Base-by-base conservation (phyloP, 148 eudicot genomes). In the Persicaria maculosa region DNA sequence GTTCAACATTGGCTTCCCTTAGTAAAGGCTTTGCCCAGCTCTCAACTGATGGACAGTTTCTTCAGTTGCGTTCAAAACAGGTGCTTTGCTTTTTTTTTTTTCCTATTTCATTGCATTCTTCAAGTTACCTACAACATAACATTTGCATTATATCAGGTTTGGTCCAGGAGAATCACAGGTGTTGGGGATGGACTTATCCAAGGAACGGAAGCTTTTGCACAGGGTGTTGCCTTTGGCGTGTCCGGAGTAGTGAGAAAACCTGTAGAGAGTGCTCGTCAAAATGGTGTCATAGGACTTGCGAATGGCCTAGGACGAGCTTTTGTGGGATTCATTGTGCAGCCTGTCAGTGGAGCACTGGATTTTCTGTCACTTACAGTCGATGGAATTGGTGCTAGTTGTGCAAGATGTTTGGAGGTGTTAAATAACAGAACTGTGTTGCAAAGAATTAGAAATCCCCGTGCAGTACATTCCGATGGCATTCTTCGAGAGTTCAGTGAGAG, bases 181-280 rank as follows among this genome's bases (percentile, higher is more conserved):
- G 97, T 96, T 73, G 97, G 99, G 59, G 99, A 96, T 84, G 99
- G 99, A 77, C 47, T 96, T 75, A 85, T 79, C 20, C 97, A 96
- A 86, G 99, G 99, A 85, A 96, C 99, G 47, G 99, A 96, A 85
- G 99, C 99, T 80, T 88, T 96, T 75, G 99, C 99, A 47, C 99
- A 96, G 85, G 99, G 99, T 77, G 70, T 96, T 85, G 99, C 95
- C 78, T 96, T 96, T 85, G 99, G 99, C 36, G 89, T 96, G 48
- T 86, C 99, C 57, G 99, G 99, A 44, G 95, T 96, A n/a, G 88
- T 96, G 75, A 92, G 85, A 65, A 96, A 92, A 76, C 99, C 99
- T 50, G 84, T 96, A 80, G 97, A 90, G 77, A 96, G 94, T 88
- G 97, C 97, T 58, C 85, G 99, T 74, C 87, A 96, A 76, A 92